phyloP scores from a whole-genome alignment of 257 asterid genomes.

The Linaria vulgaris region DNA sequence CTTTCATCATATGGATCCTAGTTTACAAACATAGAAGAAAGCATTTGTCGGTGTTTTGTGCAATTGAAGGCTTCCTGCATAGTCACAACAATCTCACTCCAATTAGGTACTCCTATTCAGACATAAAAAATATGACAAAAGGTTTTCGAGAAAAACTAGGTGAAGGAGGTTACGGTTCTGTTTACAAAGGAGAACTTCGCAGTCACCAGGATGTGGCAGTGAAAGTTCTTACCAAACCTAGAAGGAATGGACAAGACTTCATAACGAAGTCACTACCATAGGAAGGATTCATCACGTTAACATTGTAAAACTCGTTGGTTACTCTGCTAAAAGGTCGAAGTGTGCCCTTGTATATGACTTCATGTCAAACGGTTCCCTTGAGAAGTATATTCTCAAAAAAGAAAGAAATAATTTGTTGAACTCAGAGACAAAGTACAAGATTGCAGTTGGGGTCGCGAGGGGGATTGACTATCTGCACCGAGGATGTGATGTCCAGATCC shows the following conservation, averaged over 20 bases:
- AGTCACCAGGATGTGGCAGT: conserved; percentile 34
- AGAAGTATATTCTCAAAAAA: conserved; percentile 19
- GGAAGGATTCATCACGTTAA: conserved; percentile 44
- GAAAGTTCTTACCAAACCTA: conserved; percentile 29
- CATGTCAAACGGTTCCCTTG: conserved; percentile 44
- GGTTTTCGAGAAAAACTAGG: conserved; percentile 35
- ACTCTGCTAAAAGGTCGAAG: conserved; percentile 26
- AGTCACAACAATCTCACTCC: conserved; percentile 32
- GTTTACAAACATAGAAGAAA: conserved; percentile 27
- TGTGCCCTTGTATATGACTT: conserved; percentile 34
- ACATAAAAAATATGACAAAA: conserved; percentile 32
- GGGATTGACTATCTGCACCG: conserved; percentile 33
- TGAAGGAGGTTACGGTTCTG: conserved; percentile 34
- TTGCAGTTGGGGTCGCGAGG: conserved; percentile 33
- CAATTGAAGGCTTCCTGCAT: conserved; percentile 28
- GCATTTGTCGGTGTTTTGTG: conserved; percentile 25
- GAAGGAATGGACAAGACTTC: conserved; percentile 32
- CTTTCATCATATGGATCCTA: conserved; percentile 19
- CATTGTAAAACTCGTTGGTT: conserved; percentile 35
- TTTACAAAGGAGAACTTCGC: conserved; percentile 36
- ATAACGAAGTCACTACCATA: conserved; percentile 37
- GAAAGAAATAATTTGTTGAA: conserved; percentile 2
- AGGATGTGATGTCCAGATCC: conserved; percentile 28
- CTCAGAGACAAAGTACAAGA: conserved; percentile 29
- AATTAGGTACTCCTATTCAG: conserved; percentile 31